Evolutionary conservation across 2,329 filamentous ascomycete genomes (phyloP).

Genomic region (Cercospora brassicicola): DNA sequence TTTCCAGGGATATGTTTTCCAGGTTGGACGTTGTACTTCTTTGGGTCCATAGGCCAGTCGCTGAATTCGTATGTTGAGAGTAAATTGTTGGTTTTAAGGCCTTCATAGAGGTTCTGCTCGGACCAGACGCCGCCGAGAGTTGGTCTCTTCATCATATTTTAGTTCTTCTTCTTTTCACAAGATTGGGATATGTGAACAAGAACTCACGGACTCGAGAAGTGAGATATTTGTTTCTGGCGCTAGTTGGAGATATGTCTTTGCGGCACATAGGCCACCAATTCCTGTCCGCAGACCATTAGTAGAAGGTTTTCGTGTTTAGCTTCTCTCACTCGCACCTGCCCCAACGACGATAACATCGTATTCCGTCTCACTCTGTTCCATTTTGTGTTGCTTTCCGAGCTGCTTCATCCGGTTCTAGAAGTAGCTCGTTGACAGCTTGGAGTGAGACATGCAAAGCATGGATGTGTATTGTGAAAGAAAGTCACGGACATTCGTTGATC

Average conservation of each 20-base stretch:
- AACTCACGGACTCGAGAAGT: neutral
- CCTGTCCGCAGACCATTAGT: too few species aligned
- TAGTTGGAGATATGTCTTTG: neutral
- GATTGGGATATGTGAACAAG: too few species aligned
- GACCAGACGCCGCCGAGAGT: neutral
- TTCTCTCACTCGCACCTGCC: too few species aligned
- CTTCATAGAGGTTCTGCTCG: neutral
- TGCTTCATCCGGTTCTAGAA: too few species aligned
- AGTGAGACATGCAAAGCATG: neutral
- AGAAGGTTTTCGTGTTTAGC: too few species aligned
- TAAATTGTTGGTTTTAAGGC: neutral
- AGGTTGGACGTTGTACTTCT: neutral
- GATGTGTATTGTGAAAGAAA: constrained; percentile 8
- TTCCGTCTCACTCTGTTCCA: neutral
- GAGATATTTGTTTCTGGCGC: neutral
- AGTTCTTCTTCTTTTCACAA: too few species aligned
- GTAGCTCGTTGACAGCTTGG: too few species aligned
- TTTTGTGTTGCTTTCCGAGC: too few species aligned
- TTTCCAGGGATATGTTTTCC: neutral
- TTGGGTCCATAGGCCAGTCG: neutral
- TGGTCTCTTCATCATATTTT: neutral
- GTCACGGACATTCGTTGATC: constrained; percentile 8
- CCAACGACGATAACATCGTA: neutral
- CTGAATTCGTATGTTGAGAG: neutral
- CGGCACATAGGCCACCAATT: neutral